Evolutionary conservation across 2,329 filamentous ascomycete genomes (phyloP).

Genomic region (Paecilomyces sp.): DNA sequence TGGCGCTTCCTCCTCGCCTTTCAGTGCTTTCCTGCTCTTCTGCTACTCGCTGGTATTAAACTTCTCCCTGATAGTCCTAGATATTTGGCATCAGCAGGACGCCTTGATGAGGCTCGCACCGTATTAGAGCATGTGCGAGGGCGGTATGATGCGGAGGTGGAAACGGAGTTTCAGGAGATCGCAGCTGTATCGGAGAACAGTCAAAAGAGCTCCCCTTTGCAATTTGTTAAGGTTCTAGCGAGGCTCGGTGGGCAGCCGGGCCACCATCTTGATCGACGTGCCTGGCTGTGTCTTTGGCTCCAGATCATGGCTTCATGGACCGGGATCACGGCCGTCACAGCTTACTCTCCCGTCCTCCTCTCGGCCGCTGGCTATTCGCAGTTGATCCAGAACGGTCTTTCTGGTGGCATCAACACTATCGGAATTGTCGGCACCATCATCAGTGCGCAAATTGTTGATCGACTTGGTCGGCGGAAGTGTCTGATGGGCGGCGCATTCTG

Average conservation of each 20-base stretch:
- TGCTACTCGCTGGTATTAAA: slow-evolving; percentile 20
- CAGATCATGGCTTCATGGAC: slow-evolving; percentile 42
- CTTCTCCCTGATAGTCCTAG: slow-evolving; percentile 26
- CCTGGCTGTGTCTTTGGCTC: slow-evolving; percentile 39
- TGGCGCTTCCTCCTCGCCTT: slow-evolving; percentile 29
- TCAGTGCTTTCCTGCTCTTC: slow-evolving; percentile 23
- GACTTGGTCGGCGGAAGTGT: slow-evolving; percentile 38
- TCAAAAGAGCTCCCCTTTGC: slow-evolving; percentile 27
- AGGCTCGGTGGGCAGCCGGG: slow-evolving; percentile 23
- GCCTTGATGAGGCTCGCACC: slow-evolving; percentile 42
- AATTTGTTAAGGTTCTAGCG: slow-evolving; percentile 32
- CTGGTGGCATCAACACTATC: slow-evolving; percentile 46
- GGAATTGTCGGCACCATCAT: slow-evolving; percentile 47
- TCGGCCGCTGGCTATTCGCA: slow-evolving; percentile 23
- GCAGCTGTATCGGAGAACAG: slow-evolving; percentile 20
- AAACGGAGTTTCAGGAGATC: slow-evolving; percentile 28
- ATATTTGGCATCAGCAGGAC: slow-evolving; percentile 24
- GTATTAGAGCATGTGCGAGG: slow-evolving; percentile 34
- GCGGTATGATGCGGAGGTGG: no score
- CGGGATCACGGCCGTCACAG: slow-evolving; percentile 36
- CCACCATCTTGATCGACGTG: slow-evolving; percentile 29
- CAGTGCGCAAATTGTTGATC: slow-evolving; percentile 45
- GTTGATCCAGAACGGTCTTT: slow-evolving; percentile 39
- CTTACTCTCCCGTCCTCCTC: slow-evolving; percentile 23
- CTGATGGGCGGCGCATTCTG: slow-evolving; percentile 33